phyloP scores from a whole-genome alignment of 805 yeast genomes.

The Lipomyces lipofer region DNA sequence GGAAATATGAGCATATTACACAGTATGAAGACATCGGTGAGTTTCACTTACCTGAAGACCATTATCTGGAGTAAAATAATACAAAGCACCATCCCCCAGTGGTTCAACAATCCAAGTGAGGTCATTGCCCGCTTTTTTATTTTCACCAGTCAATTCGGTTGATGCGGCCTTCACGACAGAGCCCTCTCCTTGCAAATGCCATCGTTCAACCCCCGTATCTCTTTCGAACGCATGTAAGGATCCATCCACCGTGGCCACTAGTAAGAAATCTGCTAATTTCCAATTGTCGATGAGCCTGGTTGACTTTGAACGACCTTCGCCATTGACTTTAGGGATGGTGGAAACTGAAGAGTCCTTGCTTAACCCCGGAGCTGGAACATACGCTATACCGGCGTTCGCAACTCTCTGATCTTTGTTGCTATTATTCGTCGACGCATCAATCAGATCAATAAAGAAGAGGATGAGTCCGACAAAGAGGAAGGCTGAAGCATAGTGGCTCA shows the following conservation, averaged over 20 bases:
- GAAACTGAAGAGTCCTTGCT: neutral
- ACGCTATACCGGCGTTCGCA: neutral
- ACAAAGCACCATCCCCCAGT: conserved; percentile 75
- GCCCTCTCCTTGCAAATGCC: conserved; percentile 70
- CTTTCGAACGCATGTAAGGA: conserved; percentile 78
- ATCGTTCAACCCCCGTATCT: conserved; percentile 67
- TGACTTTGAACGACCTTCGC: neutral
- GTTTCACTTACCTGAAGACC: conserved; percentile 63
- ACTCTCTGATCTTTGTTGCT: conserved; percentile 13
- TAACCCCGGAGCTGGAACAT: too few species aligned
- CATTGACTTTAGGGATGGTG: neutral
- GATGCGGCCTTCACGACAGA: conserved; percentile 55
- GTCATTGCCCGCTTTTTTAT: conserved; percentile 36
- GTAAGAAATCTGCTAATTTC: conserved; percentile 56
- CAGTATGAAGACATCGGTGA: neutral
- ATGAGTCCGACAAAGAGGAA: conserved; percentile 9
- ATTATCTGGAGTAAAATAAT: conserved; percentile 68
- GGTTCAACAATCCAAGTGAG: conserved; percentile 90
- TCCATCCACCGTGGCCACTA: conserved; percentile 85
- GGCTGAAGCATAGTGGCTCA: conserved; percentile 4
- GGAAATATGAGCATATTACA: neutral
- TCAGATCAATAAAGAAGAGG: conserved; percentile 2
- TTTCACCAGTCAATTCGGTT: conserved; percentile 25
- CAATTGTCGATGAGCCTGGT: conserved; percentile 48
- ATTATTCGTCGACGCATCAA: conserved; percentile 10